Evolutionary conservation across 2,329 filamentous ascomycete species (phyloP), one percentile per base, ranked within the genome.

Genomic region (Fusarium sp.): DNA sequence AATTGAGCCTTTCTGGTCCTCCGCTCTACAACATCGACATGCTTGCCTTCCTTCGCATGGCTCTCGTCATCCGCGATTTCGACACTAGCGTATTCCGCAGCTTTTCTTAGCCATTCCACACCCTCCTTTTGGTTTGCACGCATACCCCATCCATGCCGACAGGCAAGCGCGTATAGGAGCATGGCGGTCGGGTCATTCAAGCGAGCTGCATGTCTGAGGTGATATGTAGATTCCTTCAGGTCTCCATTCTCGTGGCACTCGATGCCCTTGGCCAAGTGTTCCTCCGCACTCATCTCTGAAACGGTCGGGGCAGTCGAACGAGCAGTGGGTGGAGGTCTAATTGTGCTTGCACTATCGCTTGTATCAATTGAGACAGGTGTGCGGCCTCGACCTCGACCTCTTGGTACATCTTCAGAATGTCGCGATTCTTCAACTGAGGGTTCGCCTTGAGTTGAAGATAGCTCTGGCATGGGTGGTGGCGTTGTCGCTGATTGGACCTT

Each of bases 71-170:
- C 92, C 6, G 92, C 91, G 66, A 96, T 90, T 76, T 97, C 94
- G 27, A 93, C 81, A 57, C 91, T 90, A 6, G 93, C 93, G 54
- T 87, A 90, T 74, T 97, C 93, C 10, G 96, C 94, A 5, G 96
- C 96, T 76, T 94, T 96, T 45, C 93, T 89, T 57, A 99, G 82
- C 96, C 96, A 99, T 72, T 91, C 87, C 1, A 98, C 92, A 9
- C 93, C 96, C 79, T 99, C 96, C 47, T 86, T 86, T 75, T 93
- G 93, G 77, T 97, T 97, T 9, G 93, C 88, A 11, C 94, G 90
- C 93, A 98, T 97, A 19, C 96, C 96, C 96, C 96, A 99, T 48
- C 96, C 96, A 76, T 99, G 96, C 49, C 96, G 88, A 76, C 95
- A 98, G 13, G 96, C 96, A 35, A 99, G 85, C 7, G 95, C 96